phyloP scores from a whole-genome alignment of 331 rosid genomes.

The Telfairia occidentalis region DNA sequence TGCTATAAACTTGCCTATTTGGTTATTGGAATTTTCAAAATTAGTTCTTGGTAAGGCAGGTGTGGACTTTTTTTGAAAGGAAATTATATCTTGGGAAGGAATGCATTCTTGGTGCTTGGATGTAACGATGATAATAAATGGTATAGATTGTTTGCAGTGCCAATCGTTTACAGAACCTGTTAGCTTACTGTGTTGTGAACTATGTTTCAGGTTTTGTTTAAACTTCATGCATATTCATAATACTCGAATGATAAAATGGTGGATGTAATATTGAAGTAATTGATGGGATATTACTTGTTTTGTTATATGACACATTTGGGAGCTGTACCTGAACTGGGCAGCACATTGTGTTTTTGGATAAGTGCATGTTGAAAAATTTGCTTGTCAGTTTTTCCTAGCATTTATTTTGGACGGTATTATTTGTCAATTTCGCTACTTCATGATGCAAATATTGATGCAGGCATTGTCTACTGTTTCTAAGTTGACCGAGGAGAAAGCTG shows the following conservation, averaged over 20 bases:
- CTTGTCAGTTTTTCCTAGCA: neutral
- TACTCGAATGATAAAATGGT: neutral
- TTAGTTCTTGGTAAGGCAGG: neutral
- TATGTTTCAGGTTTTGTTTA: neutral
- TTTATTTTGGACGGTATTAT: neutral
- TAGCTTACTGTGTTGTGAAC: neutral
- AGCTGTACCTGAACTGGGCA: neutral
- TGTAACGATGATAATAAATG: neutral
- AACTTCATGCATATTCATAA: neutral
- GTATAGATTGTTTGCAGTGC: neutral
- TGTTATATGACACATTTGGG: neutral
- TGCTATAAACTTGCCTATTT: neutral
- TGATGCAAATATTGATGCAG: slow-evolving; percentile 18
- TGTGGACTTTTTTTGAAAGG: no score
- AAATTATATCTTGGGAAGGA: neutral
- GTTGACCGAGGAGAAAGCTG: slow-evolving; percentile 30
- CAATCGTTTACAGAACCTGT: neutral
- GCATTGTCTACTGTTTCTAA: slow-evolving; percentile 28
- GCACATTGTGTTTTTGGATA: neutral
- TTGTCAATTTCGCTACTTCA: neutral
- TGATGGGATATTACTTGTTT: neutral
- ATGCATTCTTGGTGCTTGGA: neutral
- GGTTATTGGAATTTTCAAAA: neutral
- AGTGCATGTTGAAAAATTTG: neutral
- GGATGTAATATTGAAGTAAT: neutral